Evolutionary conservation across 1,284 basidiomycete species (phyloP).

Genomic region (Leccinum insolens): DNA sequence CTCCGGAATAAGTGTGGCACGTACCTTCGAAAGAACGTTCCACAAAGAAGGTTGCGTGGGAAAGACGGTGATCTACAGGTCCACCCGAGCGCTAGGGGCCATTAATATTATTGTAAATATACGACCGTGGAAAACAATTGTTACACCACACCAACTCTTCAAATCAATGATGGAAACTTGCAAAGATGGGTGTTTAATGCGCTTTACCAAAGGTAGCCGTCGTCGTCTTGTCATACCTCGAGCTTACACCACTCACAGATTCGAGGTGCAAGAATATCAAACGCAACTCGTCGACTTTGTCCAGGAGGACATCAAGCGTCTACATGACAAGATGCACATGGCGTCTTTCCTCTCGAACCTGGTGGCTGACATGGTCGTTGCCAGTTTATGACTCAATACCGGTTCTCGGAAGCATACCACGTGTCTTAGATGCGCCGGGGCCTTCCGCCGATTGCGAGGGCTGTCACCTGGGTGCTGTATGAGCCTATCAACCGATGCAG

Average conservation of each 20-base stretch:
- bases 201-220: slow-evolving; percentile 86
- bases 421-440: no score
- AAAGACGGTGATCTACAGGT: slow-evolving; percentile 3
- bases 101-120: no score
- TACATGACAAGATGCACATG: slow-evolving; percentile 84
- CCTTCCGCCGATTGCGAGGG: no score
- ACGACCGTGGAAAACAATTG: no score
- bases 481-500: not conserved
- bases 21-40: slow-evolving; percentile 20
- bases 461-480: no score
- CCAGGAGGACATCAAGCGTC: slow-evolving; percentile 94
- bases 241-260: slow-evolving; percentile 55
- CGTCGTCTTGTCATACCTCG: not conserved
- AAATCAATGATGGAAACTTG: no score
- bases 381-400: not conserved
- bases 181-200: slow-evolving; percentile 79
- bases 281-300: slow-evolving; percentile 90
- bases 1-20: slow-evolving; percentile 6
- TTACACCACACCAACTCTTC: no score
- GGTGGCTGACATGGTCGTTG: not conserved
- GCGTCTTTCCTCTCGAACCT: not conserved
- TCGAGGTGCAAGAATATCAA: slow-evolving; percentile 92
- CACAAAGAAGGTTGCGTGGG: slow-evolving; percentile 20
- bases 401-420: not conserved
- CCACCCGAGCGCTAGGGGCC: no score